Base-by-base conservation (phyloP, 305 asterid species). In the Euphrasia arctica region DNA sequence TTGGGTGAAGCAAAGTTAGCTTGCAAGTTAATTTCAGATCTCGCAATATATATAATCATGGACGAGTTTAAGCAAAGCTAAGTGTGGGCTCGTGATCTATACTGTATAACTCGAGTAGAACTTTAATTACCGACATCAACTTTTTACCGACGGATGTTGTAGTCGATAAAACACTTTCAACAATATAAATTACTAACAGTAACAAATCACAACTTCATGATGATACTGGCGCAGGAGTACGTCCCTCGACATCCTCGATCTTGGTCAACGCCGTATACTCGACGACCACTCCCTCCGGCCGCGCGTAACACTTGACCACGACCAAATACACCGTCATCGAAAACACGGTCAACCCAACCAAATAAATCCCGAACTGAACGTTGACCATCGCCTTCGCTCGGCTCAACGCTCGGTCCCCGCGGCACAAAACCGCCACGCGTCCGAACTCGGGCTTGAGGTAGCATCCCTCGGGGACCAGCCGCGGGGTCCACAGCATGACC, bases 311-410 rank as follows among this genome's bases (percentile, higher is more conserved):
- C 60, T 31, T 69, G 55, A 61, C 6, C 45, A 82, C 5, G 34
- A 71, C 67, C 75, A 75, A 42, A 32, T 79, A 79, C 49, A 73
- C 31, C 8, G 62, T 58, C 72, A 73, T 63, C 0, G 60, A 61
- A 2, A 68, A 41, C 28, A 65, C 69, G 0, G 79, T 77, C 5
- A 75, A 28, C 28, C 65, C 65, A 0, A 66, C 75, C 73, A 80
- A 65, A 54, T 67, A 79, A 71, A 78, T 31, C 0, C 85, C 83
- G 27, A 82, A 82, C 58, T 67, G 63, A n/a, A 82, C 56, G 56
- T 77, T 80, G 52, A 80, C 85, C 58, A 83, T 41, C 0, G 75
- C 80, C 50, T 78, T 83, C 2, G 83, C 89, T 1, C 86, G 84
- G 12, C 62, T 74, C 43, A 81, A 48, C 1, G 85, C 83, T 5